Evolutionary conservation across 148 eudicot genomes (phyloP), one percentile per base, ranked within the genome.

Genomic region (Arctostaphylos glauca): DNA sequence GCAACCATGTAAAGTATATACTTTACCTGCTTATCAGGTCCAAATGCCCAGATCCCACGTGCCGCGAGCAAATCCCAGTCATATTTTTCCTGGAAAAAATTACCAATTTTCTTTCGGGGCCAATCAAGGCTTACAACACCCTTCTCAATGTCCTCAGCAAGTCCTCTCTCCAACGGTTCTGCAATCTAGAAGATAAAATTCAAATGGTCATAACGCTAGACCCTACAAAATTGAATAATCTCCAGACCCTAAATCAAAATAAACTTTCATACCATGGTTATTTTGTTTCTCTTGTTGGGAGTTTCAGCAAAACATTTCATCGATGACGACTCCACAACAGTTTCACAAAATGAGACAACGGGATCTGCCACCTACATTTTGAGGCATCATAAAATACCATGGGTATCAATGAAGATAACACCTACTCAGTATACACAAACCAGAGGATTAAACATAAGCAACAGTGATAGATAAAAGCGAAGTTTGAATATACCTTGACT

Each of bases 41-140:
- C 99, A 94, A 97, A 97, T 67, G 99, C 99, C 99, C 99, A 97
- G 77, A 97, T 92, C 25, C 98, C 94, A 76, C 99, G 90, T 23
- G 99, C 99, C 83, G 99, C 99, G 77, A 97, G 91, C 86, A 97
- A 84, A 91, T 97, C 99, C 99, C 99, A 97, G 84, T 97, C 99
- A 89, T 97, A 97, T 75, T 91, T 97, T 8, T 94, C 84, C 83
- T 96, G 95, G 82, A 97, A 97, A 73, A 97, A 97, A 60, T 94
- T 96, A 75, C 98, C 97, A 12, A 97, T 84, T 86, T 90, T 94
- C 90, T 90, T 97, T 54, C 95, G 84, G 13, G 96, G 94, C 99
- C 98, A 94, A 86, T 97, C 99, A 79, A 93, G 90, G 91, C 96
- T 93, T 62, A 97, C 98, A 83, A 90, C 91, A 82, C 94, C 90